Conservation (phyloP, 1,284 basidiomycete genomes). For the Austroboletus novae-zelandiae region DNA sequence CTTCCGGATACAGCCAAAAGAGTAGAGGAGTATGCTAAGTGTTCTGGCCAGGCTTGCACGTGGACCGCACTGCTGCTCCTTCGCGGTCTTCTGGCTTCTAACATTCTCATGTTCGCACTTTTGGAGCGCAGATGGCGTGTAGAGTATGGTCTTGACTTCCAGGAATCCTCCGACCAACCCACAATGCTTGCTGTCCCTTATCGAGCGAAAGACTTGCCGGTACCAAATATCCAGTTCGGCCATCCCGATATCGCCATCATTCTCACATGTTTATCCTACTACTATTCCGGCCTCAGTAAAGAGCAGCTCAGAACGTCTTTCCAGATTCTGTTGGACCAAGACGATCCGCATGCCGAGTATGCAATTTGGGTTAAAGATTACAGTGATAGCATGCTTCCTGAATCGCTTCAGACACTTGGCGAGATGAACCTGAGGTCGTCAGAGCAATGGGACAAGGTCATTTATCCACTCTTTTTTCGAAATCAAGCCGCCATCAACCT, state of each 20-base stretch:
- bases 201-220: slow-evolving; percentile 34
- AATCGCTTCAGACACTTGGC: slow-evolving; percentile 15
- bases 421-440: too few species aligned
- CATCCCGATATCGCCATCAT: slow-evolving; percentile 46
- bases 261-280: slow-evolving; percentile 50
- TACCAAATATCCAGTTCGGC: slow-evolving; percentile 11
- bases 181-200: background rate
- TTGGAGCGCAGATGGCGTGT: slow-evolving; percentile 45
- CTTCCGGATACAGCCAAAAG: slow-evolving; percentile 16
- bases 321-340: slow-evolving; percentile 36
- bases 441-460: background rate
- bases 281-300: slow-evolving; percentile 43
- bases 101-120: slow-evolving; percentile 39
- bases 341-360: slow-evolving; percentile 43
- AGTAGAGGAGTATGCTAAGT: slow-evolving; percentile 12
- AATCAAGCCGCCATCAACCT: slow-evolving; percentile 46
- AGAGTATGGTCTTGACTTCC: slow-evolving; percentile 45
- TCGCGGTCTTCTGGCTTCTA: slow-evolving; percentile 41
- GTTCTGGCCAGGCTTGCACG: slow-evolving; percentile 1
- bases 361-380: slow-evolving; percentile 36
- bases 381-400: slow-evolving; percentile 22
- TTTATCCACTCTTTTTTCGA: slow-evolving; percentile 36
- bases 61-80: slow-evolving; percentile 39
- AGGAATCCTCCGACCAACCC: slow-evolving; percentile 22
- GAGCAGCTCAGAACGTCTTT: slow-evolving; percentile 40